These are phyloP conservation scores for Neospora caninum DNA, from an alignment of 169 alveolate genomes.

Conservation along the genomic window DNA sequence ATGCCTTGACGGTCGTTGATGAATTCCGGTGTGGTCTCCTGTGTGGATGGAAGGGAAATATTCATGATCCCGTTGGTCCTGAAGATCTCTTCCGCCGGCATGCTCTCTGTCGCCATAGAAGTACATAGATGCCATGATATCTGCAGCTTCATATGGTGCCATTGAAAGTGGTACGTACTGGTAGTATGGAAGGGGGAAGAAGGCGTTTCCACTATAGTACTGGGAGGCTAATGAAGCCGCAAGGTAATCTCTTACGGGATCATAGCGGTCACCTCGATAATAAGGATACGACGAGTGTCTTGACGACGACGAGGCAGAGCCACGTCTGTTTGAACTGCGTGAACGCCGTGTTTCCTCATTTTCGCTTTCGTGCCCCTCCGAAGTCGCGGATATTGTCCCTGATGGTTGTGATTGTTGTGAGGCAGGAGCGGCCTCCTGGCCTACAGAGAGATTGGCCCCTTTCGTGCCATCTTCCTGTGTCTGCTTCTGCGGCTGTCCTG, in stretches of 20 bases:
- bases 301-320: background rate
- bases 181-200: background rate
- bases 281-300: background rate
- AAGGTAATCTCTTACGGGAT: background rate
- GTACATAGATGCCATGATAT: background rate
- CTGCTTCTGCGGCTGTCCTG: background rate
- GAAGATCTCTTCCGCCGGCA: background rate
- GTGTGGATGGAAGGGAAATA: background rate
- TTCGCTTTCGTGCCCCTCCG: background rate
- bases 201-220: background rate
- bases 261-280: background rate
- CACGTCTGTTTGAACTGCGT: background rate
- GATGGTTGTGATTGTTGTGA: background rate
- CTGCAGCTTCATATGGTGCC: background rate
- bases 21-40: background rate
- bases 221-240: background rate
- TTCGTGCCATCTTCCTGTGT: background rate
- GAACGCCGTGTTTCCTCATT: background rate
- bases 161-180: background rate
- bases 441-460: background rate
- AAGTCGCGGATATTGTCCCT: background rate
- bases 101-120: background rate
- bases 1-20: conserved; percentile 11
- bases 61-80: background rate
- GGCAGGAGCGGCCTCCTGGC: background rate